Conservation (phyloP, 352 stramenopile genomes). For the Pythium periplocum region DNA sequence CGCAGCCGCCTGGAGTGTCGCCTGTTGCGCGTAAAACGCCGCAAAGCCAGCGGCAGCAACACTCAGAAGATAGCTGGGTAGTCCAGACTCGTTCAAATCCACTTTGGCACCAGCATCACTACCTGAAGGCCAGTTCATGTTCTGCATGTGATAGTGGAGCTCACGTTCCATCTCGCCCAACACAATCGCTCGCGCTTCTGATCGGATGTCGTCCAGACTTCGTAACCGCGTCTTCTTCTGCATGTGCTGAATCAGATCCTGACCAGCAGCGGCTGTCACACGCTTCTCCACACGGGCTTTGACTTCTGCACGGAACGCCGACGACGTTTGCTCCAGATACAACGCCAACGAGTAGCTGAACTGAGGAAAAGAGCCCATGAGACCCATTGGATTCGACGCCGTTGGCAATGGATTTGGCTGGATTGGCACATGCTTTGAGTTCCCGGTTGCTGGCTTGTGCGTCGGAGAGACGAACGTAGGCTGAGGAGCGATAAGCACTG, state of each 20-base stretch:
- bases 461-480: constrained; percentile 10
- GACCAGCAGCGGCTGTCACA: constrained; percentile 59
- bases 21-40: constrained; percentile 53
- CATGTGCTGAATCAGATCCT: constrained; percentile 79
- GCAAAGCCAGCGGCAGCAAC: constrained; percentile 51
- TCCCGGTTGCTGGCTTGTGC: constrained; percentile 6
- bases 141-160: constrained; percentile 67
- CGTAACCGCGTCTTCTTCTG: constrained; percentile 78
- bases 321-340: constrained; percentile 70
- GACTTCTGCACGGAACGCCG: constrained; percentile 58
- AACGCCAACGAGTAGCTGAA: constrained; percentile 62
- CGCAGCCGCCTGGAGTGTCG: not conserved
- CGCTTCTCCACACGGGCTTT: constrained; percentile 74
- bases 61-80: constrained; percentile 56
- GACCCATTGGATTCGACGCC: constrained; percentile 58
- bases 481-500: constrained; percentile 18
- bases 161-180: constrained; percentile 70
- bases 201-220: constrained; percentile 59
- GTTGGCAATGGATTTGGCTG: constrained; percentile 77
- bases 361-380: constrained; percentile 49
- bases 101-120: not conserved
- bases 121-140: constrained; percentile 44
- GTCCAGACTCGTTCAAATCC: constrained; percentile 7
- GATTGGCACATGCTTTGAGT: constrained; percentile 58
- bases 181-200: constrained; percentile 54